Conservation (phyloP, 805 yeast genomes). For the Hanseniaspora hatyaiensis region DNA sequence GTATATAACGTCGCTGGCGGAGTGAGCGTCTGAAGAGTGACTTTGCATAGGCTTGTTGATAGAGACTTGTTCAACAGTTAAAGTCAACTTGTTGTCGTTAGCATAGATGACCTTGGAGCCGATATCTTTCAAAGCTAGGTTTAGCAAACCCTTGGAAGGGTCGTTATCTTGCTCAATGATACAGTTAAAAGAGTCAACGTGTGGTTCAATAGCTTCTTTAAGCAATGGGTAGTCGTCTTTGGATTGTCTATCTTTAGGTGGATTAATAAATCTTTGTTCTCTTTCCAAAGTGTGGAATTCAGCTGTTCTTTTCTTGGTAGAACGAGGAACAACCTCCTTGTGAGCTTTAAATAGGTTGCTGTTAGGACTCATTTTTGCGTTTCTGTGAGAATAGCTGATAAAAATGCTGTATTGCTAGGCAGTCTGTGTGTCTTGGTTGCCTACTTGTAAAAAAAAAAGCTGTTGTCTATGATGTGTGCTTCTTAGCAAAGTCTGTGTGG, state of each 20-base stretch:
- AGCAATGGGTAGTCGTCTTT: conserved; percentile 49
- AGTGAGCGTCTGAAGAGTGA: conserved; percentile 36
- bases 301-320: conserved; percentile 32
- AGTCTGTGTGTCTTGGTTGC: background rate
- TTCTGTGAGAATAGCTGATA: background rate
- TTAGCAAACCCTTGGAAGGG: conserved; percentile 47
- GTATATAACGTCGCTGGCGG: conserved; percentile 62
- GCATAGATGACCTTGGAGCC: conserved; percentile 81
- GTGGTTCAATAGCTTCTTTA: conserved; percentile 85
- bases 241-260: conserved; percentile 76
- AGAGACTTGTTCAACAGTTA: conserved; percentile 83
- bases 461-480: too few relatives aligned
- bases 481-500: too few relatives aligned
- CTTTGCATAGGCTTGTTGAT: conserved; percentile 58
- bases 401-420: background rate
- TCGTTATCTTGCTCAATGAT: conserved; percentile 79
- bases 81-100: conserved; percentile 62
- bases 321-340: background rate
- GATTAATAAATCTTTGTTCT: conserved; percentile 72
- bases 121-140: conserved; percentile 76
- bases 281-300: conserved; percentile 66
- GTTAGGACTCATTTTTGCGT: conserved; percentile 25
- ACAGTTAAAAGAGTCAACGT: conserved; percentile 92
- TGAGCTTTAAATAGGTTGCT: conserved; percentile 18
- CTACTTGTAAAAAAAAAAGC: too few relatives aligned